A percentile compares a stretch with the other conserved stretches of the same genome.
Evolutionary conservation across 805 yeast species (phyloP).

Genomic region (Kuraishia ogatae): DNA sequence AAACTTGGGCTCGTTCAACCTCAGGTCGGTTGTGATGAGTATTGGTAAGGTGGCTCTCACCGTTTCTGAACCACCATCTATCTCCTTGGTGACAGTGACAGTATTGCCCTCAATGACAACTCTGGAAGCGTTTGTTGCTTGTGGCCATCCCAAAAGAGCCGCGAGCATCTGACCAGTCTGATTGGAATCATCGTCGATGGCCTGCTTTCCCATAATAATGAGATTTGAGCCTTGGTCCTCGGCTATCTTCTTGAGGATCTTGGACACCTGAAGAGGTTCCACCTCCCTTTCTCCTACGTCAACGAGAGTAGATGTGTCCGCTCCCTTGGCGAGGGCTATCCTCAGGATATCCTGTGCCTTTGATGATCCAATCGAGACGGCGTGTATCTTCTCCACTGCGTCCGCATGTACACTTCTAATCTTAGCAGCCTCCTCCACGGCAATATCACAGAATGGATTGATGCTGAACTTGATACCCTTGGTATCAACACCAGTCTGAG

Average conservation of each 20-base stretch:
- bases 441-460: conserved; percentile 97
- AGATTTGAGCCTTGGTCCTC: conserved; percentile 66
- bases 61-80: conserved; percentile 91
- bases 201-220: conserved; percentile 89
- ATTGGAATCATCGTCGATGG: conserved; percentile 91
- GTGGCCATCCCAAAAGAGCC: conserved; percentile 91
- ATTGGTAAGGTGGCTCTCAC: conserved; percentile 72
- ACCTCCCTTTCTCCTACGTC: conserved; percentile 61
- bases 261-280: conserved; percentile 88
- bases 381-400: conserved; percentile 75
- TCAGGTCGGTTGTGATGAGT: conserved; percentile 85
- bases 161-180: conserved; percentile 97
- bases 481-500: conserved; percentile 77
- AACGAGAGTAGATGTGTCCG: conserved; percentile 74
- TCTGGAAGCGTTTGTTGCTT: conserved; percentile 90
- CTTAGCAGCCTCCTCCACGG: conserved; percentile 83
- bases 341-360: conserved; percentile 85
- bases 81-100: conserved; percentile 77
- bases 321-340: conserved; percentile 92
- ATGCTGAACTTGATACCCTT: conserved; percentile 87
- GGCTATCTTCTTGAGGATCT: conserved; percentile 66
- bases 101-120: conserved; percentile 49
- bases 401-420: conserved; percentile 59
- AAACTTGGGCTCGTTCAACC: conserved; percentile 91
- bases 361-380: conserved; percentile 82